These are phyloP conservation scores for Fusarium sp. DNA, from an alignment of 2,329 filamentous ascomycete species.

Conservation along the genomic window DNA sequence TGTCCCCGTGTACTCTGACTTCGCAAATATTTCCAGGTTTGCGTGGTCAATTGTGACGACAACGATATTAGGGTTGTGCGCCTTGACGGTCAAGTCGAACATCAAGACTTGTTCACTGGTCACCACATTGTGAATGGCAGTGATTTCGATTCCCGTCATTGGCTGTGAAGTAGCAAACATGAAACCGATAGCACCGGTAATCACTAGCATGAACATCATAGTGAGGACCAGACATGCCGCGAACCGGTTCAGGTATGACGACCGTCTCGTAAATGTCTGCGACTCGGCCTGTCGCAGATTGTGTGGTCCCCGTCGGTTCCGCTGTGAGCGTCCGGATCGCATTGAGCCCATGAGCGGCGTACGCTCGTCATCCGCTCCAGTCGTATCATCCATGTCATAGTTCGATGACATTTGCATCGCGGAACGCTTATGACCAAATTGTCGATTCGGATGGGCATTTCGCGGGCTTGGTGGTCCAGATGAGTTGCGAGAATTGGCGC, in stretches of 20 bases:
- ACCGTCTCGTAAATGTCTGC: slow-evolving; percentile 71
- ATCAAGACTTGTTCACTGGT: slow-evolving; percentile 96
- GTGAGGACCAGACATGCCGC: slow-evolving; percentile 90
- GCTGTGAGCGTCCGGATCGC: slow-evolving; percentile 67
- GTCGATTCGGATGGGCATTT: slow-evolving; percentile 54
- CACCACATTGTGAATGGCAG: slow-evolving; percentile 87
- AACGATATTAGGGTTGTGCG: slow-evolving; percentile 93
- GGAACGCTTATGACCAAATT: slow-evolving; percentile 57
- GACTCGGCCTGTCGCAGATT: slow-evolving; percentile 79
- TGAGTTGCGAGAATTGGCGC: slow-evolving; percentile 66
- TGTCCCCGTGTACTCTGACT: slow-evolving; percentile 86
- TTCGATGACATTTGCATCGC: slow-evolving; percentile 69
- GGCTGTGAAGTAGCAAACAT: slow-evolving; percentile 93
- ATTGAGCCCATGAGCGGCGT: slow-evolving; percentile 78
- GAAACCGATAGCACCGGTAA: slow-evolving; percentile 88
- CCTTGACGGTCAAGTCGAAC: slow-evolving; percentile 88
- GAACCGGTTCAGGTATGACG: slow-evolving; percentile 75
- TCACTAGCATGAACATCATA: slow-evolving; percentile 81
- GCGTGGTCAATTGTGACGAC: slow-evolving; percentile 86
- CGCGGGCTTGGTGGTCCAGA: slow-evolving; percentile 78
- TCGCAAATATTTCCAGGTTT: slow-evolving; percentile 93
- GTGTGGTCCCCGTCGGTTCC: slow-evolving; percentile 64
- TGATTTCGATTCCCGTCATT: slow-evolving; percentile 79
- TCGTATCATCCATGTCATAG: slow-evolving; percentile 85
- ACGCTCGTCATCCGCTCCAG: slow-evolving; percentile 85